Evolutionary conservation across 2,329 filamentous ascomycete species (phyloP), one percentile per base, ranked within the genome.

Genomic region (Seiridium cupressi): DNA sequence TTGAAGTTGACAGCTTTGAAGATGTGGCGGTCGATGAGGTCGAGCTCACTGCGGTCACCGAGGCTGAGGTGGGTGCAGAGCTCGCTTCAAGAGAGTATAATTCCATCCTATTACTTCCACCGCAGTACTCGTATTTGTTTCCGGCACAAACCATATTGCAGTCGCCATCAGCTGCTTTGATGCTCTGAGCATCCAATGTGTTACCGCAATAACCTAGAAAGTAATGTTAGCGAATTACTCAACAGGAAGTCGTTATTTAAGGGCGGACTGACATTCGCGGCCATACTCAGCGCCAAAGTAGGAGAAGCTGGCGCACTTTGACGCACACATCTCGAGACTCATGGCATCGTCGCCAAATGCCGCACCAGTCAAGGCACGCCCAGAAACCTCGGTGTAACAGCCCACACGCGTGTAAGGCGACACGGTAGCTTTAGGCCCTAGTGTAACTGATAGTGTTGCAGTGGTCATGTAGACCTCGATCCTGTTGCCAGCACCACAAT

Each of bases 401-500:
- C 77, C 77, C 7, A 75, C 64, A 44, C 73, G 72, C 34, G 63
- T 61, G 60, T 77, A 80, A 8, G 66, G 61, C 11, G 73, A 74
- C 3, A 77, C 72, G 3, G 68, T 73, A 47, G 67, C 70, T 62
- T 74, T 76, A 56, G 65, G 63, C 3, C 64, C 71, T 6, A 74
- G 68, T 2, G 71, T 75, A 3, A 65, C 73, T 1, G 74, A 76
- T 2, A 73, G 70, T 2, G 71, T 66, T n/a, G 70, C 69, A 1
- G 76, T 77, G 4, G 76, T 79, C 32, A 72, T 75, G 64, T 79
- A 79, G 38, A 79, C 68, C 64, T 79, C 77, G 44, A 80, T 66
- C n/a, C 77, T 73, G 63, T 77, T 72, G 35, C 77, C 74, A 1
- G 73, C 75, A 54, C 78, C 78, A 60, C 78, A 80, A 68, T 74